Conservation (phyloP, 768 basidiomycete species). For the Tricholoma furcatifolium region DNA sequence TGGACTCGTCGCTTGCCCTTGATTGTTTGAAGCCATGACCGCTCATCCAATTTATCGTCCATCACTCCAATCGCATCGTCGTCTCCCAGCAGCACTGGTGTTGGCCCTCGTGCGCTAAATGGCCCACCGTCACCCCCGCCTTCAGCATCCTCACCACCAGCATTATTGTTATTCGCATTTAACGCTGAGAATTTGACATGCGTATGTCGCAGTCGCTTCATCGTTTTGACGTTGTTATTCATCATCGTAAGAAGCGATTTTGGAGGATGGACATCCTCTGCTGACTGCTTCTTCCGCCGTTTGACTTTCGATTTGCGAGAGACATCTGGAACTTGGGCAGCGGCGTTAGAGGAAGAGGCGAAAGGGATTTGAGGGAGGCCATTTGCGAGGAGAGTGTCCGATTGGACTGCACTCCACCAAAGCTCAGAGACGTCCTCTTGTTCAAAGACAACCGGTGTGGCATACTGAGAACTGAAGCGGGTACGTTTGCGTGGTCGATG, state of each 20-base stretch:
- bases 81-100: constrained; percentile 12
- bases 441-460: constrained; percentile 33
- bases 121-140: constrained; percentile 36
- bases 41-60: constrained; percentile 56
- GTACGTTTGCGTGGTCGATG: constrained; percentile 62
- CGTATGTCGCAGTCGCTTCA: constrained; percentile 70
- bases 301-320: constrained; percentile 30
- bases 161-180: constrained; percentile 24
- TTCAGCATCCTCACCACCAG: constrained; percentile 32
- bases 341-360: constrained; percentile 23
- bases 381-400: constrained; percentile 58
- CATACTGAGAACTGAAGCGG: constrained; percentile 44
- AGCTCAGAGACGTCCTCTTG: constrained; percentile 49
- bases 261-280: constrained; percentile 12
- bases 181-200: constrained; percentile 71
- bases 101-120: constrained; percentile 23
- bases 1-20: constrained; percentile 27
- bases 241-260: constrained; percentile 64
- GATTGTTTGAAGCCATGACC: constrained; percentile 47
- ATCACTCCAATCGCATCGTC: constrained; percentile 26
- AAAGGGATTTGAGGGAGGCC: constrained; percentile 58
- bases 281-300: constrained; percentile 26
- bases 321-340: constrained; percentile 10
- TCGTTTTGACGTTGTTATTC: constrained; percentile 74
- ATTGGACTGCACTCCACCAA: constrained; percentile 77